Conservation (phyloP, 2,329 filamentous ascomycete genomes). For the Aspergillus sp. region DNA sequence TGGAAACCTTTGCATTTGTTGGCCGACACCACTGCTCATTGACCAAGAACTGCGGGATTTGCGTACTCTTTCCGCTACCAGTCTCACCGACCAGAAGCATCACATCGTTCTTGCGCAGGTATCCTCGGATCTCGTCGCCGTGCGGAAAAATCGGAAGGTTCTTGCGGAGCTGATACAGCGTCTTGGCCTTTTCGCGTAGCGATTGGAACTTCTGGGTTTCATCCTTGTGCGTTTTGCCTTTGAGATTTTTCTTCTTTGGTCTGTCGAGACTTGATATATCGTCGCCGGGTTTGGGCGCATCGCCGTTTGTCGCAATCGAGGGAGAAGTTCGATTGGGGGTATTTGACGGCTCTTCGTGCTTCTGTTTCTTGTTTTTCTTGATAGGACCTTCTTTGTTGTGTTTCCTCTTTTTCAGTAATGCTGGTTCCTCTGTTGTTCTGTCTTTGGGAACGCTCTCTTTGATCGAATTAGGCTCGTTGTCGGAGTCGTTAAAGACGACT, state of each 20-base stretch:
- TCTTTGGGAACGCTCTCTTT: constrained; percentile 8
- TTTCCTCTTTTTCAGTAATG: constrained; percentile 10
- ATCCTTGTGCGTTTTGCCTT: constrained; percentile 18
- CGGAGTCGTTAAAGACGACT: constrained; percentile 35
- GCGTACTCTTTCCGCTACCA: constrained; percentile 94
- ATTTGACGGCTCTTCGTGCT: constrained; percentile 25
- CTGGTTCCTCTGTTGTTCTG: not conserved
- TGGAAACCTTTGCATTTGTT: constrained; percentile 50
- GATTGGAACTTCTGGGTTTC: constrained; percentile 25
- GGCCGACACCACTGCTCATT: constrained; percentile 74
- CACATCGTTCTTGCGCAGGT: constrained; percentile 65
- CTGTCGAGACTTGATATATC: constrained; percentile 9
- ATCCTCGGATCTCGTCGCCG: constrained; percentile 64
- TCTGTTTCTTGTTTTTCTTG: constrained; percentile 30
- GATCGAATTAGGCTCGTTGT: constrained; percentile 22
- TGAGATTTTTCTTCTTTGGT: constrained; percentile 4
- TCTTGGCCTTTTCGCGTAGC: constrained; percentile 46
- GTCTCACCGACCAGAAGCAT: constrained; percentile 90
- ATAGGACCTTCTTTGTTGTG: constrained; percentile 6
- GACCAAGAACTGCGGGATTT: constrained; percentile 87
- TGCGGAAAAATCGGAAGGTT: constrained; percentile 78
- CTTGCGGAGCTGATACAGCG: constrained; percentile 55
- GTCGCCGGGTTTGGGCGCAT: not conserved
- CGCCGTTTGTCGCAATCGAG: not conserved
- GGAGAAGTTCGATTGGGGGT: not conserved